Evolutionary conservation across 257 asterid genomes (phyloP).

Genomic region (Primulina eburnea): DNA sequence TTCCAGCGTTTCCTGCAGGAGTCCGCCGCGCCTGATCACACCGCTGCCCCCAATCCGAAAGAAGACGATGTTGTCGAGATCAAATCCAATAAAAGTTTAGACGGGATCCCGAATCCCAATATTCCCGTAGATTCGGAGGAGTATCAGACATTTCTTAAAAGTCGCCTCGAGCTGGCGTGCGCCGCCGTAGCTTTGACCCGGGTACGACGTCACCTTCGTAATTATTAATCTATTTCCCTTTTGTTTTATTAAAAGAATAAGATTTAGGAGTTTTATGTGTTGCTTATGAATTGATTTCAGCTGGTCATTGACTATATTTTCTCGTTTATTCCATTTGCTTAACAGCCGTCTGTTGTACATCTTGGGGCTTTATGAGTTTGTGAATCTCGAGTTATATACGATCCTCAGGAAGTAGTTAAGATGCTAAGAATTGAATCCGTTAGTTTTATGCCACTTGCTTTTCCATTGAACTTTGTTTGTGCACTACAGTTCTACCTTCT

Average conservation of each 20-base stretch:
- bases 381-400: background rate
- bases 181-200: conserved; percentile 87
- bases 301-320: background rate
- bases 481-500: background rate
- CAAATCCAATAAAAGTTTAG: conserved; percentile 17
- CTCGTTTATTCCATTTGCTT: conserved; percentile 20
- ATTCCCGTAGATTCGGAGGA: conserved; percentile 54
- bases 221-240: background rate
- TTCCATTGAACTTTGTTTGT: background rate
- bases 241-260: background rate
- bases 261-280: background rate
- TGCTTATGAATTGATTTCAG: conserved; percentile 5
- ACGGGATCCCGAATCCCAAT: conserved; percentile 26
- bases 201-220: conserved; percentile 31
- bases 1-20: conserved; percentile 81
- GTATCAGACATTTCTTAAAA: conserved; percentile 69
- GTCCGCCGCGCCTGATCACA: conserved; percentile 47
- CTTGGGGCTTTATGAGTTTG: background rate
- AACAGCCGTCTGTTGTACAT: conserved; percentile 16
- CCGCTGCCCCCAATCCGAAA: conserved; percentile 16
- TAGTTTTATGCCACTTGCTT: background rate
- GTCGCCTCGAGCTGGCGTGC: conserved; percentile 80
- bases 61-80: conserved; percentile 36
- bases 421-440: background rate
- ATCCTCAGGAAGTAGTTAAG: background rate